Base-by-base conservation (phyloP, 495 filamentous ascomycete genomes). In the Letharia lupina region DNA sequence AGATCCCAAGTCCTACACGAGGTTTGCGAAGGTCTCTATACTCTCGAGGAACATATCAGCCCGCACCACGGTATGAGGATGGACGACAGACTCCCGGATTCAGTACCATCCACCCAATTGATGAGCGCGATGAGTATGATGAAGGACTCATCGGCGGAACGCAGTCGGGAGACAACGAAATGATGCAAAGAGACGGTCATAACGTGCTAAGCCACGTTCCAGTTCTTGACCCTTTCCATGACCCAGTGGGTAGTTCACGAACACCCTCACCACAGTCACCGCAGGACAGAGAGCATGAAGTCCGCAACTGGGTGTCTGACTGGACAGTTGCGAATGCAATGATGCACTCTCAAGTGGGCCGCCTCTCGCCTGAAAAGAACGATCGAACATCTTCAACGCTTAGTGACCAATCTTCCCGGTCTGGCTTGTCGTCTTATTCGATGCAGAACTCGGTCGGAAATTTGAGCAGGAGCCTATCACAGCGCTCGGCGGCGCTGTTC, bases 81-180 rank as follows among this genome's bases (percentile, higher is more conserved):
- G 76, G 72, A 50, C 75, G 79, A 42, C 76, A 76, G 54, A 77
- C 77, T 39, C 78, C 80, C 35, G 75, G 75, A 8, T 76, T 78
- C 41, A 81, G 83, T 31, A 74, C 78, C 48, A 87, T 87, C 28
- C 84, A 86, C 67, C 82, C 84, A 7, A 90, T 91, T 72, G 80
- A 86, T n/a, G 88, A 91, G 74, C 79, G 77, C 9, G 91, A 96
- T 50, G 90, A 92, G 61, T 73, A 80, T 13, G 74, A 73, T 33
- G 80, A 80, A 44, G 76, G 73, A 33, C 8, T 65, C 65, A 63
- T 72, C 65, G 63, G 70, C 62, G 62, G 74, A 70, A 67, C 71
- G 56, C 40, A 69, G 71, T 71, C 70, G 9, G 68, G 42, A 33
- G 58, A 69, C 11, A 35, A 68, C 20, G 66, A 70, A 23, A 65